phyloP scores from a whole-genome alignment of 768 basidiomycete species.

The Hypsizygus marmoreus region DNA sequence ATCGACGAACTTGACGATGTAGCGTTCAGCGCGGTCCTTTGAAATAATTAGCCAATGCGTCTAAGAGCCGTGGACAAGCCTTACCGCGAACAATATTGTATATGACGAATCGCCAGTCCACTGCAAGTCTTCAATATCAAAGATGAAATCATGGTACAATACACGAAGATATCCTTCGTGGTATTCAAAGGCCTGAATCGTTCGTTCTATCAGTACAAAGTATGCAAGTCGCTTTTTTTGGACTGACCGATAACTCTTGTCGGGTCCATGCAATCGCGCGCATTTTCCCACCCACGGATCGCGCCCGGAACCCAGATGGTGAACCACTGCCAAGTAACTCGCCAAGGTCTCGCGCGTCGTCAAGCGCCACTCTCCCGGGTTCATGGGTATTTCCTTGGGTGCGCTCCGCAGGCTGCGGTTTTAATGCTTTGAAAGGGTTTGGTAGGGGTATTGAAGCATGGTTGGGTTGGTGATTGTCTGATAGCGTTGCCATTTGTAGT shows the following conservation, averaged over 20 bases:
- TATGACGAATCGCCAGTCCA: slow-evolving; percentile 44
- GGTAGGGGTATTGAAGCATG: slow-evolving; percentile 47
- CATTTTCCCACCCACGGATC: slow-evolving; percentile 28
- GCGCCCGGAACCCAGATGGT: slow-evolving; percentile 27
- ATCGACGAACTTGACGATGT: slow-evolving; percentile 34
- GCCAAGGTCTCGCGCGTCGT: slow-evolving; percentile 35
- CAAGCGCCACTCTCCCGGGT: slow-evolving; percentile 31
- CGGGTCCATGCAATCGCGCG: slow-evolving; percentile 52
- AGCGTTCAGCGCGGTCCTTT: slow-evolving; percentile 44
- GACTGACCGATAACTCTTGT: slow-evolving; percentile 39
- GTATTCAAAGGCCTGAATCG: slow-evolving; percentile 48
- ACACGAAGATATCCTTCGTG: slow-evolving; percentile 25
- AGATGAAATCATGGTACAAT: slow-evolving; percentile 28
- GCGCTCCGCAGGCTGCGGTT: slow-evolving; percentile 51
- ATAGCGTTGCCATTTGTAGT: slow-evolving; percentile 19
- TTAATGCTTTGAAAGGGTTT: slow-evolving; percentile 63
- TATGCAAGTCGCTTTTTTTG: not conserved
- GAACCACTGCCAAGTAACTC: slow-evolving; percentile 27
- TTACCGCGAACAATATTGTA: slow-evolving; percentile 42
- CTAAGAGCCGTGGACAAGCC: not conserved
- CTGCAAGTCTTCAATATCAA: slow-evolving; percentile 28
- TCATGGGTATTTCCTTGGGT: slow-evolving; percentile 25
- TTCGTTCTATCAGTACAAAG: no score
- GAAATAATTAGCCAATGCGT: slow-evolving; percentile 1
- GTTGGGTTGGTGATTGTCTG: slow-evolving; percentile 31